Percentiles rank a stretch among this genome's conserved stretches.
These are phyloP conservation scores for Plectranthus barbatus DNA, from an alignment of 257 asterid species.

Conservation along the genomic window DNA sequence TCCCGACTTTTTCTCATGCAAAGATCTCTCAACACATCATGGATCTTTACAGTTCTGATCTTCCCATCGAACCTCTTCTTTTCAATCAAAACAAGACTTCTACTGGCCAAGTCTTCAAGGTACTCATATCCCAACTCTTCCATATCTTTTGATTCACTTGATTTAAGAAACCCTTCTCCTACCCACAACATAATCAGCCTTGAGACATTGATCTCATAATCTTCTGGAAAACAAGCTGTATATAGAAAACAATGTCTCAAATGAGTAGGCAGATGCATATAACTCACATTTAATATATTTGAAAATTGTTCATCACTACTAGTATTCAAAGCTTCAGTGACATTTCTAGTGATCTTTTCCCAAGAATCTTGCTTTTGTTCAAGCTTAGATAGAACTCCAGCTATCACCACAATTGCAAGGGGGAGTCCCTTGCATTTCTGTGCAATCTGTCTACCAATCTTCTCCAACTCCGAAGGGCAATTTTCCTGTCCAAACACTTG, in stretches of 20 bases:
- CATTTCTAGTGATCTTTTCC: background rate
- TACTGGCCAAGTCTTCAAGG: background rate
- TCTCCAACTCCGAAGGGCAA: background rate
- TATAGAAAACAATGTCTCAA: constrained; percentile 2
- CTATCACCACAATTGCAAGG: constrained; percentile 6
- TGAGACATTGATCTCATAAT: background rate
- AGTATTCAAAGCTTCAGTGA: background rate
- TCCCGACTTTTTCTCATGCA: background rate
- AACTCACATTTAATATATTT: background rate
- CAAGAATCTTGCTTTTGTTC: background rate
- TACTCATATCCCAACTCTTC: constrained; percentile 8
- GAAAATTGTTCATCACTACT: background rate
- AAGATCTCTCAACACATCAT: constrained; percentile 11
- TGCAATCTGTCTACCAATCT: background rate
- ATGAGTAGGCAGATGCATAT: background rate
- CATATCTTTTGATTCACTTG: background rate
- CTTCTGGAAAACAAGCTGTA: background rate
- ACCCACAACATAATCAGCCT: background rate
- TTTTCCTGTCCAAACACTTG: background rate
- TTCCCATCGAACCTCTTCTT: background rate
- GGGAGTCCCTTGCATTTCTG: constrained; percentile 10
- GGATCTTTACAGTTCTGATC: background rate
- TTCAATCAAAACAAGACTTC: background rate
- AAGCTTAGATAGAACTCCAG: background rate
- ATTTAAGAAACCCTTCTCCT: background rate